Evolutionary conservation across 768 basidiomycete genomes (phyloP).

Genomic region (Amanita pallidorosea): DNA sequence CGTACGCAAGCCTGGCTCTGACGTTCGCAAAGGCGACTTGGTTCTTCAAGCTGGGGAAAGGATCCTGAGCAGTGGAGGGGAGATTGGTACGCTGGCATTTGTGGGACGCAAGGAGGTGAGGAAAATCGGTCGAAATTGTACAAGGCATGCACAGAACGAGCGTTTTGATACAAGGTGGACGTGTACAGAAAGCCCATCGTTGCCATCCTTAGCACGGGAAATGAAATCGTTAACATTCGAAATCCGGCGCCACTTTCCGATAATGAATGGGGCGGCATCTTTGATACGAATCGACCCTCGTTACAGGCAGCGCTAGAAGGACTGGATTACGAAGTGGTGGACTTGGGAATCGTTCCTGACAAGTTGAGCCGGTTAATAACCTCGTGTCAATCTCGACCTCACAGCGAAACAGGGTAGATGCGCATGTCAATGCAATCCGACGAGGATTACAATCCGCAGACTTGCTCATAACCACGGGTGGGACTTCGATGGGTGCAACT

Average conservation of each 20-base stretch:
- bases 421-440: constrained; percentile 47
- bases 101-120: constrained; percentile 62
- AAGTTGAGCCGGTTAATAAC: constrained; percentile 31
- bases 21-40: constrained; percentile 56
- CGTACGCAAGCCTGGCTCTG: constrained; percentile 62
- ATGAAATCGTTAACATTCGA: constrained; percentile 66
- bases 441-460: constrained; percentile 56
- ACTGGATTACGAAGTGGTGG: constrained; percentile 66
- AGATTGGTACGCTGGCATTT: constrained; percentile 75
- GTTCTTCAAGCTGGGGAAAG: constrained; percentile 54
- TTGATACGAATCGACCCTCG: constrained; percentile 82
- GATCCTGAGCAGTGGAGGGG: constrained; percentile 61
- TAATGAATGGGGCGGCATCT: constrained; percentile 58
- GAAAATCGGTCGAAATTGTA: constrained; percentile 6
- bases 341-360: constrained; percentile 75
- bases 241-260: constrained; percentile 19
- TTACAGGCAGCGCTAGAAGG: constrained; percentile 58
- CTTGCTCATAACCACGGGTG: constrained; percentile 76
- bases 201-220: constrained; percentile 78
- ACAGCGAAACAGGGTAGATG: constrained; percentile 29
- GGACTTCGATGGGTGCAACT: constrained; percentile 85
- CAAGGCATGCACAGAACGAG: not conserved
- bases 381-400: not conserved
- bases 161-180: constrained; percentile 34
- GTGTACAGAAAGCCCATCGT: constrained; percentile 67